Percentiles rank a stretch among this genome's conserved stretches.
These are phyloP conservation scores for Mortierella claussenii DNA, from an alignment of 192 early-diverging fungal genomes.

Conservation along the genomic window DNA sequence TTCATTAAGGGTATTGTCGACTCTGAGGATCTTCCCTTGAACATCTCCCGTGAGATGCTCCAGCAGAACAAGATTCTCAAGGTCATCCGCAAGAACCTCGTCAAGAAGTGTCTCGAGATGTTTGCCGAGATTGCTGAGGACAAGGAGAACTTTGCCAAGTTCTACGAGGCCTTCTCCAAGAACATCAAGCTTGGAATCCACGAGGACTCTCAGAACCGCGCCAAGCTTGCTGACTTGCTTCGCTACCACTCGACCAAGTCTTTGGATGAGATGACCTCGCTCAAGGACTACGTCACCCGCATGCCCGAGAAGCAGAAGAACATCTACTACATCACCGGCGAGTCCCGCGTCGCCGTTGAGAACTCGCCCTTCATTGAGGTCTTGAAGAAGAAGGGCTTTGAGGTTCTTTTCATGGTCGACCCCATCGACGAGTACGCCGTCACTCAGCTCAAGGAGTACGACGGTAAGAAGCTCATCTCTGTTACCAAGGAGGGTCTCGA, in stretches of 20 bases:
- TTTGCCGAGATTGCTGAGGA: slow-evolving; percentile 97
- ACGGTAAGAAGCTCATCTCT: slow-evolving; percentile 98
- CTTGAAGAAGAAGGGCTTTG: slow-evolving; percentile 99
- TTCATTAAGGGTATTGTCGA: slow-evolving; percentile 99
- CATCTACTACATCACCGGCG: slow-evolving; percentile 99
- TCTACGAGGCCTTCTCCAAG: slow-evolving; percentile 99
- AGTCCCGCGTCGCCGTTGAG: slow-evolving; percentile 93
- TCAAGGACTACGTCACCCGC: slow-evolving; percentile 99
- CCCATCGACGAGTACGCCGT: slow-evolving; percentile 99
- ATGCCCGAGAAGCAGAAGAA: slow-evolving; percentile 99
- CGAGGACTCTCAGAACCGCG: slow-evolving; percentile 97
- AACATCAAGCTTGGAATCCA: slow-evolving; percentile 99
- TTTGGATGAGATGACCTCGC: slow-evolving; percentile 94
- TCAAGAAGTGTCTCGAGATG: slow-evolving; percentile 99
- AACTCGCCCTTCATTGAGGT: slow-evolving; percentile 98
- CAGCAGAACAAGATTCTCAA: slow-evolving; percentile 99
- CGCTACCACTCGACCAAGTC: slow-evolving; percentile 99
- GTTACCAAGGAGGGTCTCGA: slow-evolving; percentile 99
- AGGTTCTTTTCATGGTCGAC: slow-evolving; percentile 98
- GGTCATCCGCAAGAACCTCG: slow-evolving; percentile 99
- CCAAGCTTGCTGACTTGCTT: slow-evolving; percentile 96
- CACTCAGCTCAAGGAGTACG: slow-evolving; percentile 99
- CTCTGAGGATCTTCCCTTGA: slow-evolving; percentile 99
- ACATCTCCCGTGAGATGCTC: slow-evolving; percentile 99
- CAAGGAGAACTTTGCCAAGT: slow-evolving; percentile 99